These are phyloP conservation scores for Populus trichocarpa DNA, from an alignment of 441 rosid species.

Conservation along the genomic window DNA sequence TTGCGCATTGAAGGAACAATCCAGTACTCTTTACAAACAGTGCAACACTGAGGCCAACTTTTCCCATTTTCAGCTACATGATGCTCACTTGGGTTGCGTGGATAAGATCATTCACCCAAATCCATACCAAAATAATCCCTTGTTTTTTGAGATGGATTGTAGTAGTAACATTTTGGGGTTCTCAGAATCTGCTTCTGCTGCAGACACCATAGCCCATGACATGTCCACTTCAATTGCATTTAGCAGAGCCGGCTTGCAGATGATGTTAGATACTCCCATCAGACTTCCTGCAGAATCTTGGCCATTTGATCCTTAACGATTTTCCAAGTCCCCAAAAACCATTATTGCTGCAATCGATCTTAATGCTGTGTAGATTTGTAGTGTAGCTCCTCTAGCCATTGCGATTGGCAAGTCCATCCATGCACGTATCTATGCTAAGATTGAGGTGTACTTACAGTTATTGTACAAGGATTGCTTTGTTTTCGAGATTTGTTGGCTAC, in stretches of 20 bases:
- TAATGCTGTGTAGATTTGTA: background rate
- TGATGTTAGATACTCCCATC: slow-evolving; percentile 45
- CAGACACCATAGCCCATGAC: slow-evolving; percentile 28
- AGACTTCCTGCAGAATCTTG: slow-evolving; percentile 41
- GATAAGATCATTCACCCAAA: slow-evolving; percentile 32
- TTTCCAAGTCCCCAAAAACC: background rate
- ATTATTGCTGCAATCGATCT: background rate
- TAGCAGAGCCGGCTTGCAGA: slow-evolving; percentile 42
- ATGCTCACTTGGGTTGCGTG: slow-evolving; percentile 33
- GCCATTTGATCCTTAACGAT: slow-evolving; percentile 33
- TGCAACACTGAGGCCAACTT: slow-evolving; percentile 50
- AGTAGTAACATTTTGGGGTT: slow-evolving; percentile 29
- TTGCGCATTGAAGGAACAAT: slow-evolving; percentile 33
- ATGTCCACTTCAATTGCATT: slow-evolving; percentile 43
- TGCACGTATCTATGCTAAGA: background rate
- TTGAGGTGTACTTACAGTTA: background rate
- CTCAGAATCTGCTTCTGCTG: slow-evolving; percentile 21
- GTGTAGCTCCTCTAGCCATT: background rate
- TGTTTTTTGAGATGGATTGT: slow-evolving; percentile 48
- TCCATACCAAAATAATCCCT: slow-evolving; percentile 32
- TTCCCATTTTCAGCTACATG: slow-evolving; percentile 18
- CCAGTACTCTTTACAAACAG: slow-evolving; percentile 36
- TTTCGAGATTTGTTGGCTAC: background rate
- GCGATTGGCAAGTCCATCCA: background rate
- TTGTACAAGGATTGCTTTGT: background rate